phyloP scores from a whole-genome alignment of 106 monocot species.

The Dioscorea alata region DNA sequence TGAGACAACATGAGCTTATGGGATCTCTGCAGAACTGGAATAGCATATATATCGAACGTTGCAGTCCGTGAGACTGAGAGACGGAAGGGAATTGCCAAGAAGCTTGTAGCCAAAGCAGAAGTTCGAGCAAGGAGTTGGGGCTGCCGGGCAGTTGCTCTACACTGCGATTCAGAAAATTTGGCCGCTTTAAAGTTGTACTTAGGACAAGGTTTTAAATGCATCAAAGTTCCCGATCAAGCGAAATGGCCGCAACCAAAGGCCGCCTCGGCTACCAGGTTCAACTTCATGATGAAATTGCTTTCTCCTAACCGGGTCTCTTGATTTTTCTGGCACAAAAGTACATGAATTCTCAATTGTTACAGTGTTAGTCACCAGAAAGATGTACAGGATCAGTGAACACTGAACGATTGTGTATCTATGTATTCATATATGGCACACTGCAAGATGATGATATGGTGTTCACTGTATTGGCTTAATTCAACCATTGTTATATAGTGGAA shows the following conservation, averaged over 20 bases:
- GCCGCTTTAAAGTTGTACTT: slow-evolving; percentile 62
- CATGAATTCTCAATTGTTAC: no score
- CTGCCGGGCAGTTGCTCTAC: slow-evolving; percentile 74
- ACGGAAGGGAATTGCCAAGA: slow-evolving; percentile 70
- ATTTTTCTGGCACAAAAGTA: no score
- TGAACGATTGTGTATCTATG: no score
- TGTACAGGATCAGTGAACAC: no score
- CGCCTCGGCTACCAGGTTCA: slow-evolving; percentile 36
- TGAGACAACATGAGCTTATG: no score
- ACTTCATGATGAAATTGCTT: slow-evolving; percentile 79
- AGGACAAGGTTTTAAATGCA: slow-evolving; percentile 59
- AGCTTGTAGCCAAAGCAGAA: slow-evolving; percentile 52
- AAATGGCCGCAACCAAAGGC: slow-evolving; percentile 78
- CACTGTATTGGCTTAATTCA: no score
- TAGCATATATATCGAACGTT: slow-evolving; percentile 94
- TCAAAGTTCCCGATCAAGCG: slow-evolving; percentile 50
- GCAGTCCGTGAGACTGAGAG: slow-evolving; percentile 64
- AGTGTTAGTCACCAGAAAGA: no score
- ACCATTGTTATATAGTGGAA: no score
- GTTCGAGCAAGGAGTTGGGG: slow-evolving; percentile 69
- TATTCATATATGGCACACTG: no score
- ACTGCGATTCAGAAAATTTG: slow-evolving; percentile 62
- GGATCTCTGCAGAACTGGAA: slow-evolving; percentile 53
- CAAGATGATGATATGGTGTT: no score
- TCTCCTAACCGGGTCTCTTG: not conserved